Conservation (phyloP, 228 moss, liverwort and hornwort species). For the Sphagnum fallax region DNA sequence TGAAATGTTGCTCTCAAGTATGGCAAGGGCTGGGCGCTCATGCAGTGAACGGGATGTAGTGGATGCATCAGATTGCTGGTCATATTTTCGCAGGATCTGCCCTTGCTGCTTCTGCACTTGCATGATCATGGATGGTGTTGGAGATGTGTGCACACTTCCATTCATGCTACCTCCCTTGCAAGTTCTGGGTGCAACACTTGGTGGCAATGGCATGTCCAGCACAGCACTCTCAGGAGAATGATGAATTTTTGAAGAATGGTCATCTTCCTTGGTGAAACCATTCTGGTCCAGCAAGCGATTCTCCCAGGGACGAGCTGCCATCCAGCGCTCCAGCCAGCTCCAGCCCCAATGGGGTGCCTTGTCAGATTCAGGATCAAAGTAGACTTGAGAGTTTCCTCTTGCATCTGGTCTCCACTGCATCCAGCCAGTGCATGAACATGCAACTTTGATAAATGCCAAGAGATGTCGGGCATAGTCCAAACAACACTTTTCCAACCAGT, state of each 20-base stretch:
- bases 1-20: constrained; percentile 24
- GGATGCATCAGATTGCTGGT: constrained; percentile 13
- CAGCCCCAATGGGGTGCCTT: constrained; percentile 93
- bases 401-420: constrained; percentile 44
- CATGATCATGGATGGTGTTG: constrained; percentile 12
- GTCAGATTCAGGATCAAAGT: constrained; percentile 58
- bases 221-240: constrained; percentile 19
- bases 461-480: too few species aligned
- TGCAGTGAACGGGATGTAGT: constrained; percentile 49
- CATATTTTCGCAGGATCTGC: constrained; percentile 11
- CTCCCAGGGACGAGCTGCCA: constrained; percentile 95
- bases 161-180: constrained; percentile 21
- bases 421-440: constrained; percentile 52
- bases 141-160: constrained; percentile 25
- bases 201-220: constrained; percentile 10
- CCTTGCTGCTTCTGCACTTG: constrained; percentile 11
- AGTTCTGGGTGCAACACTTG: constrained; percentile 40
- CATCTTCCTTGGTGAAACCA: constrained; percentile 34
- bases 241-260: constrained; percentile 62
- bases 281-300: constrained; percentile 54
- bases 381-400: constrained; percentile 37
- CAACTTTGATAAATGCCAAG: too few species aligned
- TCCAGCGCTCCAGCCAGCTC: constrained; percentile 97
- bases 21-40: constrained; percentile 32
- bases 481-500: neutral